These are phyloP conservation scores for Suillus sp. DNA, from an alignment of 768 basidiomycete genomes.

Conservation along the genomic window DNA sequence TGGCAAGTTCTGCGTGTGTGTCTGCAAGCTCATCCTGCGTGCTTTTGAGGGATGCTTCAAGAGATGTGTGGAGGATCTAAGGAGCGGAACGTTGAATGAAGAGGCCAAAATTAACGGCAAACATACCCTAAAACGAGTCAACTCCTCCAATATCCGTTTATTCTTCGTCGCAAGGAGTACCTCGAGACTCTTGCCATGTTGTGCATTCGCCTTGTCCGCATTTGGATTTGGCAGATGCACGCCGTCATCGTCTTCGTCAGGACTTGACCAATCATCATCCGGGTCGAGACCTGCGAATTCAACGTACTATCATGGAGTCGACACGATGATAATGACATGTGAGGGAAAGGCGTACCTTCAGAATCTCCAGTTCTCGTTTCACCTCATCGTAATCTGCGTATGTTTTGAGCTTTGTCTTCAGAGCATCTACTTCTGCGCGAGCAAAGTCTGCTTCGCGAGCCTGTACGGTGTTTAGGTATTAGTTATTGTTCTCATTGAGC, in stretches of 20 bases:
- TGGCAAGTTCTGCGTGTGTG: conserved; percentile 68
- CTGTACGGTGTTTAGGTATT: neutral
- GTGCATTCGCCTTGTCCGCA: conserved; percentile 75
- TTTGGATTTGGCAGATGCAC: conserved; percentile 87
- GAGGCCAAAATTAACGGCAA: conserved; percentile 4
- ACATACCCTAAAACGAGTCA: conserved; percentile 85
- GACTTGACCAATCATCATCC: conserved; percentile 46
- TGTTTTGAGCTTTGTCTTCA: conserved; percentile 69
- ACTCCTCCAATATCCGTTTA: conserved; percentile 86
- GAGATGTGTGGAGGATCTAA: conserved; percentile 82
- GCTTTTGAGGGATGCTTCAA: conserved; percentile 66
- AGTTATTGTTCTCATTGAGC: neutral
- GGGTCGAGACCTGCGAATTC: conserved; percentile 90
- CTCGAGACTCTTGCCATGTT: conserved; percentile 84
- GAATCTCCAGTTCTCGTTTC: conserved; percentile 96
- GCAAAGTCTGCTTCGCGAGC: conserved; percentile 4
- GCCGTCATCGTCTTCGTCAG: conserved; percentile 47
- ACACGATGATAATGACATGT: neutral
- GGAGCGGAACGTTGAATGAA: neutral
- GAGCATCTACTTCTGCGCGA: conserved; percentile 59
- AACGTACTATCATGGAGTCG: conserved; percentile 65
- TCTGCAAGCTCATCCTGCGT: conserved; percentile 59
- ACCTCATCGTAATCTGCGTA: conserved; percentile 94
- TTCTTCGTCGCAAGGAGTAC: conserved; percentile 92
- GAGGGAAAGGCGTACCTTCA: conserved; percentile 71